phyloP scores from a whole-genome alignment of 805 yeast species.

The Naumovozyma castellii region DNA sequence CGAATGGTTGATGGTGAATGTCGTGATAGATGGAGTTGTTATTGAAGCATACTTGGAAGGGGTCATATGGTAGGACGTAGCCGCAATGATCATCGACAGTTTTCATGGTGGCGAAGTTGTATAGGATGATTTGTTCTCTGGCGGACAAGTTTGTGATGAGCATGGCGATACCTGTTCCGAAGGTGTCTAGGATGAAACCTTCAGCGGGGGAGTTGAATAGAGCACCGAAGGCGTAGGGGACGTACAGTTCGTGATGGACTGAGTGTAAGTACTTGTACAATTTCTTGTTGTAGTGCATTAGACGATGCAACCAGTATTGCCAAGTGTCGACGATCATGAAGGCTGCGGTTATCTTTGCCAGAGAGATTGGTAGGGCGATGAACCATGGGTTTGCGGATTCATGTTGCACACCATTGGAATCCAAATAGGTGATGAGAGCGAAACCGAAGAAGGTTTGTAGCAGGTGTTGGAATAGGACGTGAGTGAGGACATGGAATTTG shows the following conservation, averaged over 20 bases:
- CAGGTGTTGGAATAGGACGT: constrained; percentile 76
- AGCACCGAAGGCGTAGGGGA: constrained; percentile 96
- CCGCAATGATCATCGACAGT: constrained; percentile 99
- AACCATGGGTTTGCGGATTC: neutral
- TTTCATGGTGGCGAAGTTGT: constrained; percentile 83
- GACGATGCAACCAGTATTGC: constrained; percentile 87
- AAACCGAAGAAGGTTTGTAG: constrained; percentile 71
- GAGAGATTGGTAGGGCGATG: constrained; percentile 45
- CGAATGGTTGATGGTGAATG: constrained; percentile 94
- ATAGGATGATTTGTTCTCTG: constrained; percentile 67
- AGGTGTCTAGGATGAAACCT: constrained; percentile 84
- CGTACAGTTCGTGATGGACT: constrained; percentile 87
- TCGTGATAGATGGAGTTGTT: constrained; percentile 94
- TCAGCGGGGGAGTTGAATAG: constrained; percentile 89
- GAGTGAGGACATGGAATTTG: constrained; percentile 58
- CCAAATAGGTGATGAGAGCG: constrained; percentile 3
- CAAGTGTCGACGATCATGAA: constrained; percentile 80
- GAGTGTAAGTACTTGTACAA: constrained; percentile 82
- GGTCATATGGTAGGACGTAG: constrained; percentile 85
- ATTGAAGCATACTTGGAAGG: constrained; percentile 85
- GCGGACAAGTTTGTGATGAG: constrained; percentile 54
- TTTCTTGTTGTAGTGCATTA: constrained; percentile 74
- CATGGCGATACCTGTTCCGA: constrained; percentile 83
- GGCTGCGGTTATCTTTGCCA: constrained; percentile 48
- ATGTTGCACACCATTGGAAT: neutral